Percentiles rank a stretch among this genome's conserved stretches.
Conservation (phyloP, 2,329 filamentous ascomycete species). For the Microcyclospora pomicola region DNA sequence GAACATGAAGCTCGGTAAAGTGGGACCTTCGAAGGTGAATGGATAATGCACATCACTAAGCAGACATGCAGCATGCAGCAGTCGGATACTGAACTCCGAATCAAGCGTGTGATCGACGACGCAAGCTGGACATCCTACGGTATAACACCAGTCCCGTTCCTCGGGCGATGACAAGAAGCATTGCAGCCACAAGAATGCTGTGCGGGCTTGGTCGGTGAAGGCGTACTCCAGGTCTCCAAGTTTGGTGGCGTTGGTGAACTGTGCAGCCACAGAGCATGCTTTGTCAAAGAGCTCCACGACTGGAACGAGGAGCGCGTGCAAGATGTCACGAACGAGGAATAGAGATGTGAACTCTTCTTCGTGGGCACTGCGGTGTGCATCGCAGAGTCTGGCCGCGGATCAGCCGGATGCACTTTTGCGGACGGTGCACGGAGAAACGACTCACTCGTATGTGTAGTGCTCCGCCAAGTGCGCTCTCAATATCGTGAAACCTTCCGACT, state of each 20-base stretch:
- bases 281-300: constrained; percentile 42
- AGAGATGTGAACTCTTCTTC: constrained; percentile 25
- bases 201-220: constrained; percentile 42
- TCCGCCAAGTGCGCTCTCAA: constrained; percentile 29
- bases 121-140: constrained; percentile 41
- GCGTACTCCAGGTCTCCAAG: constrained; percentile 42
- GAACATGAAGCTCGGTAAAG: constrained; percentile 24
- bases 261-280: constrained; percentile 39
- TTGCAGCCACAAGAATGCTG: constrained; percentile 45
- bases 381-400: constrained; percentile 28
- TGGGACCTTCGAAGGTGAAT: constrained; percentile 21
- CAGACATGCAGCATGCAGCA: constrained; percentile 34
- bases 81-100: constrained; percentile 34
- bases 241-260: constrained; percentile 33
- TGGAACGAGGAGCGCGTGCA: constrained; percentile 45
- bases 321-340: constrained; percentile 43
- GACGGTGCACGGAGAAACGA: background rate
- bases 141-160: constrained; percentile 41
- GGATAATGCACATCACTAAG: constrained; percentile 29
- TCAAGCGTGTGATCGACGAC: constrained; percentile 30
- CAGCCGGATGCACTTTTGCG: no score
- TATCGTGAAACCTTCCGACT: constrained; percentile 30
- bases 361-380: constrained; percentile 24
- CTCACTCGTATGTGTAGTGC: constrained; percentile 26
- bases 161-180: constrained; percentile 42